Evolutionary conservation across 495 filamentous ascomycete genomes (phyloP).

Genomic region (Penicillium riverlandense): DNA sequence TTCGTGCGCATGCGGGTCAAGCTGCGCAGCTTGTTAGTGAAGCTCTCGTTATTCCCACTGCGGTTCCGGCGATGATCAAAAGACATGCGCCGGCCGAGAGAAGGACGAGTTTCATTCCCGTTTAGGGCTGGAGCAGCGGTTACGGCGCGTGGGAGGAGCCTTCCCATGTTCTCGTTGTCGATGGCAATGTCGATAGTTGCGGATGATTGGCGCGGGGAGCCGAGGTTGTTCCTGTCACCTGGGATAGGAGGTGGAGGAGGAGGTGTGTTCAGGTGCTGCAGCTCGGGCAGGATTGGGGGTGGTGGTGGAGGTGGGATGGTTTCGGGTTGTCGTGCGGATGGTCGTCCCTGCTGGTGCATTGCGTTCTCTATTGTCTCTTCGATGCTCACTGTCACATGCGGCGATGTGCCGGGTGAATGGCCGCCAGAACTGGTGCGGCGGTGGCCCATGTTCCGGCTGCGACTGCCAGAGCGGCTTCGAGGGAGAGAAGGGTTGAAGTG

Average conservation of each 20-base stretch:
- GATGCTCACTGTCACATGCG: conserved; percentile 47
- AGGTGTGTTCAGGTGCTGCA: conserved; percentile 75
- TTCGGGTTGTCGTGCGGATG: conserved; percentile 33
- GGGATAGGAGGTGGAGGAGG: conserved; percentile 48
- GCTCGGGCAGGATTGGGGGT: conserved; percentile 61
- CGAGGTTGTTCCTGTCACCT: conserved; percentile 10
- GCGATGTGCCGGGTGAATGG: conserved; percentile 24
- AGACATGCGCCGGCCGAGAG: conserved; percentile 30
- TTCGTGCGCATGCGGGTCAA: conserved; percentile 64
- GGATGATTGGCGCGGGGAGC: conserved; percentile 36
- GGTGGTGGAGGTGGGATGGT: conserved; percentile 57
- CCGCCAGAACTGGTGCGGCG: conserved; percentile 24
- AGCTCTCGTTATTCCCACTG: conserved; percentile 55
- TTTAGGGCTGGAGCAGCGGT: conserved; percentile 29
- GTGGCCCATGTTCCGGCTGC: conserved; percentile 31
- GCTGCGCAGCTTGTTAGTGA: conserved; percentile 56
- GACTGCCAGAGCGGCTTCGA: conserved; percentile 39
- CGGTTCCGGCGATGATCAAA: conserved; percentile 58
- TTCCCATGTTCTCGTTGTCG: conserved; percentile 42
- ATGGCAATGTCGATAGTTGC: conserved; percentile 71
- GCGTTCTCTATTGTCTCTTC: conserved; percentile 52
- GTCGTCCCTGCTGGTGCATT: conserved; percentile 33
- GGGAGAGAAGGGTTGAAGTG: conserved; percentile 49
- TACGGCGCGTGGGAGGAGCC: conserved; percentile 32
- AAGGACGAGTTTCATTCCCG: conserved; percentile 11